Evolutionary conservation across 768 basidiomycete genomes (phyloP), one percentile per base, ranked within the genome.

Genomic region (Termitomyces sp.): DNA sequence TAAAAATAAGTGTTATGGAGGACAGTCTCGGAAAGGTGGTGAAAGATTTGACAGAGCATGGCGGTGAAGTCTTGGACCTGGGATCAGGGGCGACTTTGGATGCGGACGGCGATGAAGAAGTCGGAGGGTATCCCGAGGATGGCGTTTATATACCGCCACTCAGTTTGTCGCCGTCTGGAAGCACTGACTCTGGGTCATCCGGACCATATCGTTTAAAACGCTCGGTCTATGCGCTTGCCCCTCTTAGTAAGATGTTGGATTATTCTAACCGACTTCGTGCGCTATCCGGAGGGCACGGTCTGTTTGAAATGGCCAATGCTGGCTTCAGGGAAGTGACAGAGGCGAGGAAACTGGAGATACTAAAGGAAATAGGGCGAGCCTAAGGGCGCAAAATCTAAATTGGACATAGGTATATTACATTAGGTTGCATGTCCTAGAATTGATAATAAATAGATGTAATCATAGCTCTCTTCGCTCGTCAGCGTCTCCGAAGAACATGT

Each of bases 41-140:
- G 46, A 90, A 87, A 65, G 92, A 94, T 64, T 72, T 94, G n/a
- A 88, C 87, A 10, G 91, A 93, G 67, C 81, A 87, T 59, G 83
- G 85, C 2, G 91, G 89, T n/a, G 90, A 92, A 66, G 74, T 94
- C 12, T 70, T 85, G 24, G 87, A 91, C 62, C 79, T 94, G 22
- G 80, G 76, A 4, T 73, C 78, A 41, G 79, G 77, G n/a, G 64
- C 73, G 5, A 63, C 68, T 29, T 58, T 69, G 6, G 68, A 67
- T 20, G 67, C 65, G 5, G 73, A 71, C 36, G 68, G 67, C 8
- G 72, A 72, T 12, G 77, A 75, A 37, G 73, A 71, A 20, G 64
- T 70, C 7, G 78, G 72, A 18, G 75, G 79, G 14, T 88, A 81
- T 65, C 64, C 80, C 4, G 74, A 74, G n/a, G 83, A 89, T 53